These are phyloP conservation scores for Epichloe uncinata DNA, from an alignment of 2,329 filamentous ascomycete genomes.

Conservation along the genomic window DNA sequence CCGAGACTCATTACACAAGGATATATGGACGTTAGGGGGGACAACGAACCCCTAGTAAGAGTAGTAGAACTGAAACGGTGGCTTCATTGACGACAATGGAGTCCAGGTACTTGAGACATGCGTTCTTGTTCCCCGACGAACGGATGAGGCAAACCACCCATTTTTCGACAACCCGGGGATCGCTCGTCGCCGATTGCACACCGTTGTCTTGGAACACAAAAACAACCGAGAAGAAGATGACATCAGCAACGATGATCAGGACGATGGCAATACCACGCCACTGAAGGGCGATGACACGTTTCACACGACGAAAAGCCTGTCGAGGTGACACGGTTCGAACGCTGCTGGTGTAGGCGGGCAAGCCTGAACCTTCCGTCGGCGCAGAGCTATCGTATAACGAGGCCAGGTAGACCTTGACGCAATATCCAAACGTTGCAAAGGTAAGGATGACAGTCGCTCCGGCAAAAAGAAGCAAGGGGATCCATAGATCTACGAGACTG, in stretches of 20 bases:
- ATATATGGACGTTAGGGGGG: neutral
- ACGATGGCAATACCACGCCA: conserved; percentile 91
- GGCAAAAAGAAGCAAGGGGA: conserved; percentile 69
- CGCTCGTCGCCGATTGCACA: conserved; percentile 42
- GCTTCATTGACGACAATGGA: conserved; percentile 57
- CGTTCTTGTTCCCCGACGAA: conserved; percentile 40
- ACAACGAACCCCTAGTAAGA: conserved; percentile 55
- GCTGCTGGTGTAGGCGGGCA: conserved; percentile 61
- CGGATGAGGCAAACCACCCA: conserved; percentile 64
- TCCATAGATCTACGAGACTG: conserved; percentile 79
- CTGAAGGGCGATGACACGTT: conserved; percentile 77
- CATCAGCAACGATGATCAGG: conserved; percentile 76
- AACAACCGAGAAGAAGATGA: conserved; percentile 84
- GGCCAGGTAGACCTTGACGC: conserved; percentile 84
- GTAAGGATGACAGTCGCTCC: conserved; percentile 67
- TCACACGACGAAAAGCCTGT: conserved; percentile 77
- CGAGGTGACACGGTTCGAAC: conserved; percentile 65
- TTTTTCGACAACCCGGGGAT: conserved; percentile 37
- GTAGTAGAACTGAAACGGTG: conserved; percentile 67
- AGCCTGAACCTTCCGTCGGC: conserved; percentile 56
- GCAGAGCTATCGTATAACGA: conserved; percentile 62
- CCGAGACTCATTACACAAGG: neutral
- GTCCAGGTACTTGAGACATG: conserved; percentile 50
- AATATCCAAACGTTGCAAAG: conserved; percentile 78
- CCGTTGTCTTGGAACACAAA: conserved; percentile 81